Evolutionary conservation across 2,329 filamentous ascomycete species (phyloP).

Genomic region (Penicillium sumatraense): DNA sequence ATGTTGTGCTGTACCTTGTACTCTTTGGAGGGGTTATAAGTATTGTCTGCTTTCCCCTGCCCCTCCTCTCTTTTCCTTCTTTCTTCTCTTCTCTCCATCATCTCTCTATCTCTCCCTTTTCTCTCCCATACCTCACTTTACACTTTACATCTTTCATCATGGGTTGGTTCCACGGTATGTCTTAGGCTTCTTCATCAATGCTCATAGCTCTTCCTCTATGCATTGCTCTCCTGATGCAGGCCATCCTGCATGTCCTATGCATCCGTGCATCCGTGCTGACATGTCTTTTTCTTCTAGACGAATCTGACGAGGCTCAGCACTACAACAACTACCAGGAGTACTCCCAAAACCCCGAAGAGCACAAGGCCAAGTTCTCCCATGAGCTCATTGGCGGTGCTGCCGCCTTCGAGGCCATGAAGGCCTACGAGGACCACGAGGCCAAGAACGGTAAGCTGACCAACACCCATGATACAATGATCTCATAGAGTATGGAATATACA

Average conservation of each 20-base stretch:
- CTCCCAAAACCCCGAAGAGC: slow-evolving; percentile 44
- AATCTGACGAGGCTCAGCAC: slow-evolving; percentile 57
- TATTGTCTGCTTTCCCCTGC: not conserved
- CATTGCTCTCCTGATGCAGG: not conserved
- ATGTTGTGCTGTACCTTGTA: not conserved
- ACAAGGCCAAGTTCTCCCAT: slow-evolving; percentile 70
- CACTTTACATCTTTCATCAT: slow-evolving; percentile 22
- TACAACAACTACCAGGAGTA: slow-evolving; percentile 54
- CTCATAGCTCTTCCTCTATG: not conserved
- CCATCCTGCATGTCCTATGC: not conserved
- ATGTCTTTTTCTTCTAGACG: slow-evolving; percentile 33
- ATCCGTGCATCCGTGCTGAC: slow-evolving; percentile 38
- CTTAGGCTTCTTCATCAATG: not conserved
- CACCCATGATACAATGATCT: too few species aligned
- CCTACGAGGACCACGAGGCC: slow-evolving; percentile 75
- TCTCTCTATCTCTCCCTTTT: not conserved
- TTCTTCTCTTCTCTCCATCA: slow-evolving; percentile 9
- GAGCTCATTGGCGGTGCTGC: slow-evolving; percentile 77
- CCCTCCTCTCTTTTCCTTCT: not conserved
- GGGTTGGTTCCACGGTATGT: slow-evolving; percentile 29
- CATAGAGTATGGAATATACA: too few species aligned
- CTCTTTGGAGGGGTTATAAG: slow-evolving; percentile 9
- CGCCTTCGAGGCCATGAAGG: slow-evolving; percentile 78
- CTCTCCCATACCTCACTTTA: not conserved
- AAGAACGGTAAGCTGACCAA: slow-evolving; percentile 58